Percentiles rank a stretch among this genome's conserved stretches.
Conservation (phyloP, 805 yeast genomes). For the Candida verbasci region DNA sequence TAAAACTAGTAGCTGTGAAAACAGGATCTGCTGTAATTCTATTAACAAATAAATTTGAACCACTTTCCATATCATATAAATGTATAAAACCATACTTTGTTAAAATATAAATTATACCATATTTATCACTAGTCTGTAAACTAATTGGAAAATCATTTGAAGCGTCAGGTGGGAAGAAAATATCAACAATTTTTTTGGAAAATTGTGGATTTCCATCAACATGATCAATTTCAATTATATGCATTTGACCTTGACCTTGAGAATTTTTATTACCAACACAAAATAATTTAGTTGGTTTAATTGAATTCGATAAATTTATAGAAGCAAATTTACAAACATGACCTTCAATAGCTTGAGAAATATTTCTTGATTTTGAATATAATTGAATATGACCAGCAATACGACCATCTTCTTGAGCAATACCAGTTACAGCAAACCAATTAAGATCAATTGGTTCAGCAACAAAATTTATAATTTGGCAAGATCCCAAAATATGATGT, state of each 20-base stretch:
- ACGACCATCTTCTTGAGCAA: constrained; percentile 88
- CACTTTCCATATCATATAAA: constrained; percentile 89
- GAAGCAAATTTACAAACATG: constrained; percentile 90
- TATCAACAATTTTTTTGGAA: constrained; percentile 84
- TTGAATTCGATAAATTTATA: constrained; percentile 68
- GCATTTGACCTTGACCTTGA: constrained; percentile 67
- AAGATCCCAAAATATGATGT: constrained; percentile 70
- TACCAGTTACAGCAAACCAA: constrained; percentile 96
- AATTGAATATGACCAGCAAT: constrained; percentile 96
- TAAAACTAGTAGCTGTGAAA: constrained; percentile 78
- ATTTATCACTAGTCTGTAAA: constrained; percentile 77
- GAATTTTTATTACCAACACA: constrained; percentile 89
- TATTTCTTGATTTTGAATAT: constrained; percentile 80
- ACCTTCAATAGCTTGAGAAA: constrained; percentile 96
- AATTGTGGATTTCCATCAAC: constrained; percentile 79
- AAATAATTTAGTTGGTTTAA: constrained; percentile 76
- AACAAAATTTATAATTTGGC: constrained; percentile 88
- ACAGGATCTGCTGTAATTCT: constrained; percentile 95
- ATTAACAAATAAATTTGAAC: constrained; percentile 88
- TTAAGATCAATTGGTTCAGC: constrained; percentile 65
- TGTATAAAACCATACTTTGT: constrained; percentile 97
- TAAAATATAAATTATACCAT: constrained; percentile 82
- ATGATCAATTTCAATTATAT: constrained; percentile 95
- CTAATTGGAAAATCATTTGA: constrained; percentile 95
- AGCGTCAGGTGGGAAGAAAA: constrained; percentile 96